Evolutionary conservation across 148 eudicot genomes (phyloP), one percentile per base, ranked within the genome.

Genomic region (Vaccinium macrocarpon): DNA sequence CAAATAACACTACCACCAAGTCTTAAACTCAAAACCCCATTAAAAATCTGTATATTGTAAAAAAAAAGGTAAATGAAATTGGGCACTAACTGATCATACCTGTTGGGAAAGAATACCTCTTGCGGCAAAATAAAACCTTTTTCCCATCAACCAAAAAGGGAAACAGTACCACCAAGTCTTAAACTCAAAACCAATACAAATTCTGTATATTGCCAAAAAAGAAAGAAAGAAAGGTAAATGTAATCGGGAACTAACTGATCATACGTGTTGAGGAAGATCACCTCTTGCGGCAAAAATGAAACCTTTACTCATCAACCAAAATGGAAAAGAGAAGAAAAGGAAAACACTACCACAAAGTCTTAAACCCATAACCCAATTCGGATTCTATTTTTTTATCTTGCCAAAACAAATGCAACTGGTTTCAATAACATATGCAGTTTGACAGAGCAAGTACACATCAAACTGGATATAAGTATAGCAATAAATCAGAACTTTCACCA

Each of bases 291-390:
- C 55, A 52, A 52, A 23, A 64, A 23, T 25, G 29, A 23, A 23
- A 25, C 32, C 72, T 25, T 66, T 66, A 14, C 16, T 15, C 57
- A 55, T 14, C 72, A 12, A 66, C 72, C 32, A 66, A 3, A 61
- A 61, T 0, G 25, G 68, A 25, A 13, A 42, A 42, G 46, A 42
- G 6, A 42, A 42, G 46, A 5, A 42, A 52, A 52, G 14, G 14
- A 13, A 52, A 23, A 48, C 35, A 46, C 83, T 62, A 12, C 10
- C 62, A 46, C 55, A 16, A 23, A 81, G 19, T n/a, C 62, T 46
- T 50, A n/a, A 68, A 82, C 62, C 27, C 23, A 52, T 71, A 57
- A 70, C 38, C 84, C 66, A 72, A 82, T 29, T 5, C 74, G 42
- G 51, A 59, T 52, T 72, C 46, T 35, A 29, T 42, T 16, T 35